Conservation (phyloP, 495 filamentous ascomycete genomes). For the Aspergillus bridgeri region DNA sequence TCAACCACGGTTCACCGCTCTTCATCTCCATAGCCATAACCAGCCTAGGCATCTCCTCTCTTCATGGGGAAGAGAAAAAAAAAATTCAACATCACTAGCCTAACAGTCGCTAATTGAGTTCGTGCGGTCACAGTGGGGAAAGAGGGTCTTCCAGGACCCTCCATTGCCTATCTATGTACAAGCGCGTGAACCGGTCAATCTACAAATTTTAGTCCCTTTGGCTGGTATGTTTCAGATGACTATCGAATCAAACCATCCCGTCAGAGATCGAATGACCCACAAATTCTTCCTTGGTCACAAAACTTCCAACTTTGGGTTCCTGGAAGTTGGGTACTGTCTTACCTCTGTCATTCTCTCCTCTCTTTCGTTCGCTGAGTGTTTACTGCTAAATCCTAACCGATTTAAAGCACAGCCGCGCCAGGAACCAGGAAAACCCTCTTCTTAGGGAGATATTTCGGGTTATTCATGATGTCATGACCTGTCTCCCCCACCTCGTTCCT, state of each 20-base stretch:
- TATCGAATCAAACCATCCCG: not conserved
- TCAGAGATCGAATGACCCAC: not conserved
- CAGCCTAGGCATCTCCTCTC: not conserved
- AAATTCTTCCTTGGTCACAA: not conserved
- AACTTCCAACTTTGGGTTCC: not conserved
- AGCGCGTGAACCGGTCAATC: not conserved
- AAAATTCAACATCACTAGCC: not conserved
- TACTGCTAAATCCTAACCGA: not conserved
- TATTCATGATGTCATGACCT: conserved; percentile 2
- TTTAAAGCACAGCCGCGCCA: conserved; percentile 3
- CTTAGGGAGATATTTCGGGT: not conserved
- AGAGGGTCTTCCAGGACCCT: not conserved
- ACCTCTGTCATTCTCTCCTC: not conserved
- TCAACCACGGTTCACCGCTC: conserved; percentile 22
- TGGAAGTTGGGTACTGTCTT: not conserved
- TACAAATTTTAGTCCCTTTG: not conserved
- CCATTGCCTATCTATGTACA: not conserved
- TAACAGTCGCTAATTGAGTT: not conserved
- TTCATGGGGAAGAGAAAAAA: not conserved
- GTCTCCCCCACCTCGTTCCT: no score
- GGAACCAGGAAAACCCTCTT: conserved; percentile 3
- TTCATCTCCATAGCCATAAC: conserved; percentile 1
- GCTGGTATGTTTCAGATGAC: not conserved
- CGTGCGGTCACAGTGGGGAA: not conserved
- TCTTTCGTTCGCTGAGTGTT: not conserved